Evolutionary conservation across 257 asterid species (phyloP).

Genomic region (Avicennia marina): DNA sequence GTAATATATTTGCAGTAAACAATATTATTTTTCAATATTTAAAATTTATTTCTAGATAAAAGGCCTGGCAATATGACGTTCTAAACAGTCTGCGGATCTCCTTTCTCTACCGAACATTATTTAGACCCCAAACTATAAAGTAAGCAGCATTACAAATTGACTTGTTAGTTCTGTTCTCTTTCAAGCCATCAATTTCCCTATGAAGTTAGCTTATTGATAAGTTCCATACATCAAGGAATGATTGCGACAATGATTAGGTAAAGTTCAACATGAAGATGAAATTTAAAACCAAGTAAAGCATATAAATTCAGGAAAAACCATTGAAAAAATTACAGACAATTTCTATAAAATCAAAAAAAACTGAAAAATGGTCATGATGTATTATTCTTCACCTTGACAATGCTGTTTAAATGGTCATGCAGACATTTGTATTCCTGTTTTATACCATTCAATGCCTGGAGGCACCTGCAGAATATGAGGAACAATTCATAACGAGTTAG

Average conservation of each 20-base stretch:
- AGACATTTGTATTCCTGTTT: constrained; percentile 16
- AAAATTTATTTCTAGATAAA: no score
- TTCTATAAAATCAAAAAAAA: not conserved
- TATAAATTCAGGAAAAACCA: not conserved
- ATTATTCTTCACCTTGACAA: constrained; percentile 23
- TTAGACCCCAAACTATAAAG: no score
- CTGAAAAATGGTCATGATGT: no score
- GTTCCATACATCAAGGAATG: not conserved
- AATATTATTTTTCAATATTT: no score
- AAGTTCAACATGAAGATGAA: not conserved
- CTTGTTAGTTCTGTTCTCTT: not conserved
- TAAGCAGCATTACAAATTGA: not conserved
- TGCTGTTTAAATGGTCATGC: constrained; percentile 8
- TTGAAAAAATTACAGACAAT: not conserved
- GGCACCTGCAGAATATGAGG: constrained; percentile 24
- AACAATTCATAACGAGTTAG: not conserved
- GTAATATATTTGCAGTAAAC: no score
- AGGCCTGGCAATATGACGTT: no score
- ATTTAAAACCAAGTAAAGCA: not conserved
- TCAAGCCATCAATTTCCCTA: not conserved
- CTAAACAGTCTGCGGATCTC: no score
- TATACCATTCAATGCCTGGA: constrained; percentile 14
- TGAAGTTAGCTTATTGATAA: not conserved
- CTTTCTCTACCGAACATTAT: no score
- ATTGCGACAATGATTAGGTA: not conserved